phyloP scores from a whole-genome alignment of 1,139 yeast species.

The Scheffersomyces insectosa region DNA sequence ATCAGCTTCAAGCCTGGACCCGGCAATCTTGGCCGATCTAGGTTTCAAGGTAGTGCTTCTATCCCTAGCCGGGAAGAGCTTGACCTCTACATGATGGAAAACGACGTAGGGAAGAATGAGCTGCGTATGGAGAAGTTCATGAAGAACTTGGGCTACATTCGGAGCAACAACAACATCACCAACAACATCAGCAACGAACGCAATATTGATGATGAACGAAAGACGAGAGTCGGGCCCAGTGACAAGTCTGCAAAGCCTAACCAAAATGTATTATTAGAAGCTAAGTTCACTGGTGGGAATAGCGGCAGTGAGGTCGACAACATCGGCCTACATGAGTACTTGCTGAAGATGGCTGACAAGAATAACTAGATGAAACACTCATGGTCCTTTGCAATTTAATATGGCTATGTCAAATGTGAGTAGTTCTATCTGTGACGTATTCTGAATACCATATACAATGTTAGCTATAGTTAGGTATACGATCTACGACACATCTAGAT shows the following conservation, averaged over 20 bases:
- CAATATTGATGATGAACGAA: not conserved
- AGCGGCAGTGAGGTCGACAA: conserved; percentile 5
- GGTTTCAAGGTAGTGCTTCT: too few relatives aligned
- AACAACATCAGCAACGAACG: not conserved
- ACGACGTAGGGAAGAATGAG: conserved; percentile 11
- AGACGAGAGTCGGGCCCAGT: too few relatives aligned
- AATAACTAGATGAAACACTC: not conserved
- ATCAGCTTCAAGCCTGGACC: too few relatives aligned
- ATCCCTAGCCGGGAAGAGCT: conserved; percentile 6
- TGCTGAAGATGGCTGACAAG: conserved; percentile 3
- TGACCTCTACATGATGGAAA: conserved; percentile 13
- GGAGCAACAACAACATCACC: not conserved
- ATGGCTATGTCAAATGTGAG: too few relatives aligned
- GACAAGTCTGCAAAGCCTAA: not conserved
- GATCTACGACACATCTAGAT: too few relatives aligned
- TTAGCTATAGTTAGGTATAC: too few relatives aligned
- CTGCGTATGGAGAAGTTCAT: conserved; percentile 12
- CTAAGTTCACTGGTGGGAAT: not conserved
- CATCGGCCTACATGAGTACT: conserved; percentile 8
- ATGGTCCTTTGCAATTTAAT: too few relatives aligned
- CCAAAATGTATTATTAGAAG: not conserved
- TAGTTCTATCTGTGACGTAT: too few relatives aligned
- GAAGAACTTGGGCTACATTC: conserved; percentile 13
- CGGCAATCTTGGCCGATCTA: too few relatives aligned
- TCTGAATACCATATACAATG: too few relatives aligned